phyloP scores from a whole-genome alignment of 768 basidiomycete species.

The Nidularia pulvinata region DNA sequence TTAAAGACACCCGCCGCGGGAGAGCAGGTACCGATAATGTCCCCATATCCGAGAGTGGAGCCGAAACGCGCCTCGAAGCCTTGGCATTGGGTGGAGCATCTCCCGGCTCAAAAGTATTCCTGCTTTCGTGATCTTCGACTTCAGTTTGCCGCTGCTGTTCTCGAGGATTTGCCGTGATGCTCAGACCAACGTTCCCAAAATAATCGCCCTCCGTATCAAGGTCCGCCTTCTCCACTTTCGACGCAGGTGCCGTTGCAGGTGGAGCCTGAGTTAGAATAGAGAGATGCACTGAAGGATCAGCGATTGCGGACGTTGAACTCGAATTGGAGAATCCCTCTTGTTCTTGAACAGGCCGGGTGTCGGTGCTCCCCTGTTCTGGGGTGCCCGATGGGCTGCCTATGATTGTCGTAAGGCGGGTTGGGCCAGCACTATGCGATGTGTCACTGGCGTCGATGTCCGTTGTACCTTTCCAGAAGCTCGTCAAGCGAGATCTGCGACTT shows the following conservation, averaged over 20 bases:
- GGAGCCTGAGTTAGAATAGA: conserved; percentile 6
- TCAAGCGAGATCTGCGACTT: conserved; percentile 54
- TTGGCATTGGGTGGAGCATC: neutral
- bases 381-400: conserved; percentile 15
- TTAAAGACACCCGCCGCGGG: conserved; percentile 51
- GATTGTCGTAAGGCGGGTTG: conserved; percentile 11
- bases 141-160: too few relatives aligned
- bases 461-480: conserved; percentile 80
- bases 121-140: too few relatives aligned
- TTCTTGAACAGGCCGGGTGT: neutral
- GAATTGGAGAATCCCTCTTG: neutral
- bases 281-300: conserved; percentile 1
- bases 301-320: neutral
- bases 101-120: neutral
- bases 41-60: conserved; percentile 9
- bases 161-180: neutral
- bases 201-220: conserved; percentile 7
- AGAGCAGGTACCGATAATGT: conserved; percentile 41
- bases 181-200: conserved; percentile 8
- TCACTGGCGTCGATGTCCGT: conserved; percentile 48
- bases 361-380: neutral
- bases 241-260: conserved; percentile 17
- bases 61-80: conserved; percentile 1
- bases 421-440: neutral
- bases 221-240: conserved; percentile 1